Base-by-base conservation (phyloP, 192 early-diverging fungal species). In the Cetraspora pellucida region DNA sequence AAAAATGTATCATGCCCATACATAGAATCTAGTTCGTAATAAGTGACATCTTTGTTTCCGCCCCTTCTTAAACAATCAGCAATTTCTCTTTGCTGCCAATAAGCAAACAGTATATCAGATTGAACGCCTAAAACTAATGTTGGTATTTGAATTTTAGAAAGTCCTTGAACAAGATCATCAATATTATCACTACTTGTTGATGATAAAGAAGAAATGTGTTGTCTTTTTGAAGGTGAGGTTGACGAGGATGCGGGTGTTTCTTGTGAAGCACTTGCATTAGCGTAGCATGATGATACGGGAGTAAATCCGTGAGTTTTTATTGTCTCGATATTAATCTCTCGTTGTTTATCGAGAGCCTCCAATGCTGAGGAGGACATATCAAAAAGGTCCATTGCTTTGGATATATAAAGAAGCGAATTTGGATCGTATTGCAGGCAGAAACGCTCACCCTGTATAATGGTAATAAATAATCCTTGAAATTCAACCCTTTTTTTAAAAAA, bases 351-450 rank as follows among this genome's bases (percentile, higher is more conserved):
- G 2, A 91, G 81, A 25, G 78, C 77, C 44, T 78, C 74, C 3
- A 84, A 79, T 25, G 83, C 80, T 9, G 90, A 89, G 1, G 77
- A 78, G 43, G 91, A 93, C 84, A 99, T 93, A 80, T 99, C 96
- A 87, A 99, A 99, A 91, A 99, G 89, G 75, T 99, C 97, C 97
- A 99, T 98, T 52, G 97, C 93, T 80, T 97, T 97, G 67, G 94
- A 96, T 23, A 98, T 89, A 78, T 97, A 98, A 16, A 99, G 78
- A 19, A 96, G 82, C 8, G 95, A 96, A 78, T 97, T 97, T 55
- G 96, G 86, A 80, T 98, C 97, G 82, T 97, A 99, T 82, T 95
- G 89, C 73, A 95, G 76, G 73, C 93, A 96, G 81, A 95, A 98
- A 37, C 91, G 85, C 79, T 98, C 96, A 66, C 97, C 96, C 85